Evolutionary conservation across 108 stramenopile species (phyloP).

Genomic region (Cyclotella cryptica): DNA sequence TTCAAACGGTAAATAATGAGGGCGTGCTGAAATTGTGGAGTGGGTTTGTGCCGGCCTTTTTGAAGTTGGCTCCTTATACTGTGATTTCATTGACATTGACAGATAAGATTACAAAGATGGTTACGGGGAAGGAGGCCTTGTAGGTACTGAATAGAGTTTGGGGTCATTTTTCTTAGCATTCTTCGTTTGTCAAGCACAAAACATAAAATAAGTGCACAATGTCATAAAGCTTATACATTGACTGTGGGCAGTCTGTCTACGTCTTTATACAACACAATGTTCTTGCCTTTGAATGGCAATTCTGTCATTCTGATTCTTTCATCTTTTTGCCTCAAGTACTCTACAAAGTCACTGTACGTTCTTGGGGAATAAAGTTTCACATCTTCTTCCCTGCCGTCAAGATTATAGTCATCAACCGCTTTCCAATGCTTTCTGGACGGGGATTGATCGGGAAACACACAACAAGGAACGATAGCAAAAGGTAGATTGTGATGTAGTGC

Average conservation of each 20-base stretch:
- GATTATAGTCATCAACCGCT: background rate
- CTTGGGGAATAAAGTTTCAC: constrained; percentile 33
- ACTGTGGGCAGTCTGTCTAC: background rate
- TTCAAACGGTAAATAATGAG: constrained; percentile 58
- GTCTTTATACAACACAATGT: constrained; percentile 62
- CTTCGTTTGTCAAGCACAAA: background rate
- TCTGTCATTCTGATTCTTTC: constrained; percentile 45
- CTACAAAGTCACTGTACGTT: constrained; percentile 65
- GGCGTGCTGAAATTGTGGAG: constrained; percentile 65
- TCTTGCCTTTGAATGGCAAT: constrained; percentile 73
- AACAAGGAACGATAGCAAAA: constrained; percentile 72
- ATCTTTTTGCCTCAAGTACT: constrained; percentile 69
- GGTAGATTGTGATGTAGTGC: constrained; percentile 58
- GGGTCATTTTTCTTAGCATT: background rate
- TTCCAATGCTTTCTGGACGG: constrained; percentile 34
- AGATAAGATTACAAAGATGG: constrained; percentile 67
- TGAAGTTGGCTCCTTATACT: constrained; percentile 82
- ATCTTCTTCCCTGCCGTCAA: background rate
- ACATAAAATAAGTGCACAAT: background rate
- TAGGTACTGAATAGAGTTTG: constrained; percentile 22
- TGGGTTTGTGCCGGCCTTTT: constrained; percentile 76
- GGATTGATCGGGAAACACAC: constrained; percentile 71
- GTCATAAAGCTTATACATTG: background rate
- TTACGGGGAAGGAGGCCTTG: constrained; percentile 71
- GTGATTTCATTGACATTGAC: constrained; percentile 71